Conservation (phyloP, 768 basidiomycete species). For the Psilocybe cyanescens region DNA sequence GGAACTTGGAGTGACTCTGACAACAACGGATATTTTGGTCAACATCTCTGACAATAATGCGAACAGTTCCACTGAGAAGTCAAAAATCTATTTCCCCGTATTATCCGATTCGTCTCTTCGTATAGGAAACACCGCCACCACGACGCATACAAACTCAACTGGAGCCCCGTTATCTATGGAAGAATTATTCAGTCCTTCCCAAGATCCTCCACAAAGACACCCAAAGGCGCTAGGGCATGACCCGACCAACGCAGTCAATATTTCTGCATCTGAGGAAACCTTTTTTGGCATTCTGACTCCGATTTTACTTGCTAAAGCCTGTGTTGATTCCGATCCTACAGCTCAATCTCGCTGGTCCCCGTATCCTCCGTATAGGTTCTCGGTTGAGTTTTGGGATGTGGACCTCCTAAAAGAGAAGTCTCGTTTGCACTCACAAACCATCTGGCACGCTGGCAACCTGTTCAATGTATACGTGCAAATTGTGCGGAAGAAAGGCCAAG, state of each 20-base stretch:
- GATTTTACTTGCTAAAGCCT: conserved; percentile 42
- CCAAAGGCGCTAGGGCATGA: conserved; percentile 10
- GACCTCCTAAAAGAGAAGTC: conserved; percentile 84
- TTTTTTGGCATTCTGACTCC: conserved; percentile 67
- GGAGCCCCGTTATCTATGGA: conserved; percentile 59
- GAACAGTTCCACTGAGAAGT: conserved; percentile 12
- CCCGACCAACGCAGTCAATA: conserved; percentile 9
- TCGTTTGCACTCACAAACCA: conserved; percentile 79
- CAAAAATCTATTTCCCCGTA: conserved; percentile 62
- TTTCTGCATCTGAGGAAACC: conserved; percentile 47
- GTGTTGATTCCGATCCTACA: conserved; percentile 44
- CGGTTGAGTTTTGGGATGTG: conserved; percentile 90
- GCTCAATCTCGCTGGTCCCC: conserved; percentile 62
- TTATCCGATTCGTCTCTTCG: conserved; percentile 71
- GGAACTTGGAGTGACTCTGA: conserved; percentile 68
- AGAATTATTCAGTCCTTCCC: conserved; percentile 59
- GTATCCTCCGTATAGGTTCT: conserved; percentile 83
- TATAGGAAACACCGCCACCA: conserved; percentile 69
- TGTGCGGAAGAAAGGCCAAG: conserved; percentile 74
- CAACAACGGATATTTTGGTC: conserved; percentile 54
- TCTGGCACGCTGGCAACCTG: conserved; percentile 89
- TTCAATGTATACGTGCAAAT: conserved; percentile 92
- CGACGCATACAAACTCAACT: conserved; percentile 32
- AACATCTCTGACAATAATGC: conserved; percentile 22
- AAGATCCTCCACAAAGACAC: conserved; percentile 25